A percentile compares a stretch with the other conserved stretches of the same genome.
phyloP scores from a whole-genome alignment of 495 filamentous ascomycete species.

The Annulohypoxylon moriforme region DNA sequence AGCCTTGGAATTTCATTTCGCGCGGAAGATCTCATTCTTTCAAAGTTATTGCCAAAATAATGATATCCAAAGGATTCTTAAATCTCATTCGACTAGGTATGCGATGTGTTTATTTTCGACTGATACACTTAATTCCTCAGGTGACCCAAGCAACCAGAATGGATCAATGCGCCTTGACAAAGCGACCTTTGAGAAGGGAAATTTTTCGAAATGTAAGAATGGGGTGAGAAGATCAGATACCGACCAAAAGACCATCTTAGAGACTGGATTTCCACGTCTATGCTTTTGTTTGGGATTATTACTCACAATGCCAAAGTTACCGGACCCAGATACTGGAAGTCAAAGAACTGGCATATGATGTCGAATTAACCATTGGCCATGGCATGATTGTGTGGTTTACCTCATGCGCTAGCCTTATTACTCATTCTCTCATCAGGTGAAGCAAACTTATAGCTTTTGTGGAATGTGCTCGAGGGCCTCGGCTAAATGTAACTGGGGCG shows the following conservation, averaged over 20 bases:
- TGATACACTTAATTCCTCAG: not conserved
- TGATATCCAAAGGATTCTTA: not conserved
- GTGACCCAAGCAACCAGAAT: not conserved
- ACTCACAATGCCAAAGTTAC: not conserved
- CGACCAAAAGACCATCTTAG: too few relatives aligned
- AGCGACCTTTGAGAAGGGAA: not conserved
- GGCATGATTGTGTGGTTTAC: not conserved
- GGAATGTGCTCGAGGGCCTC: not conserved
- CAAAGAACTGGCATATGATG: not conserved
- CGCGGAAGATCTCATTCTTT: not conserved
- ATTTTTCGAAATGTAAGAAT: not conserved
- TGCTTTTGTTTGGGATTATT: not conserved
- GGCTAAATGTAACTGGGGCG: not conserved
- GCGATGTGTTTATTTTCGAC: not conserved
- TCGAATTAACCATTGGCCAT: not conserved
- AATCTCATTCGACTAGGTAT: not conserved
- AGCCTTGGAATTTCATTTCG: not conserved
- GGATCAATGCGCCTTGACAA: not conserved
- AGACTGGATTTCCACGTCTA: not conserved
- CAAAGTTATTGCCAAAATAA: not conserved
- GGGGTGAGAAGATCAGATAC: not conserved
- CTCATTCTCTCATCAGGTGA: not conserved
- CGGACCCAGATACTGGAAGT: not conserved
- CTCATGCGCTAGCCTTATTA: not conserved
- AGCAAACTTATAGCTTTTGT: not conserved